Evolutionary conservation across 1,139 yeast species (phyloP).

Genomic region (Diutina sp.): DNA sequence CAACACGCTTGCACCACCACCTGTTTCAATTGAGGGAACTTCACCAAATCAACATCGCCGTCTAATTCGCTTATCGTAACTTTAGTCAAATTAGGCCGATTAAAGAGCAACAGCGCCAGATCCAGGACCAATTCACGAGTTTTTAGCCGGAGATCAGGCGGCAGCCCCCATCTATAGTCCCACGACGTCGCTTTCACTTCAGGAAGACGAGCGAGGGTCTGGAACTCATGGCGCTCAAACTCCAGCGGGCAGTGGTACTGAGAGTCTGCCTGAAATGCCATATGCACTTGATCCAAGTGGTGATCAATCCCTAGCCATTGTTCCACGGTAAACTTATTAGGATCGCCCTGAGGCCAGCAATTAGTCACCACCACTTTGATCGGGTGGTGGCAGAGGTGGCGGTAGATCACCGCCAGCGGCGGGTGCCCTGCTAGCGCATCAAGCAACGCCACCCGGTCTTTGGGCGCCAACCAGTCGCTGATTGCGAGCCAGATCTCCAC

Average conservation of each 20-base stretch:
- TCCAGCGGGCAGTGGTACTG: not conserved
- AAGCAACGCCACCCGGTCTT: not conserved
- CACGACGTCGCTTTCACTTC: not conserved
- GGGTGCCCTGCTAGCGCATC: not conserved
- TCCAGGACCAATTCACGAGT: not conserved
- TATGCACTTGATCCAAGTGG: not conserved
- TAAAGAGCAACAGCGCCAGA: not conserved
- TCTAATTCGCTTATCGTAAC: not conserved
- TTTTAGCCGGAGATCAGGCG: not conserved
- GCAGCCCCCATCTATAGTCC: not conserved
- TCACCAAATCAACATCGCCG: not conserved
- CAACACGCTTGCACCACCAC: not conserved
- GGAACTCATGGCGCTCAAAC: not conserved
- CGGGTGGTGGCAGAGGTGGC: not conserved
- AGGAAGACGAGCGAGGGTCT: not conserved
- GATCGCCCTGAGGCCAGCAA: not conserved
- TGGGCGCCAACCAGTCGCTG: not conserved
- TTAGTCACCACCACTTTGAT: not conserved
- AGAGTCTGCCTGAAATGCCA: not conserved
- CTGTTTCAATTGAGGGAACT: not conserved
- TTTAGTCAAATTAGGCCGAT: not conserved
- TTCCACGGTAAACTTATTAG: not conserved
- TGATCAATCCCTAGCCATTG: not conserved
- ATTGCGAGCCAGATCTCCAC: not conserved
- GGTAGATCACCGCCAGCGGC: not conserved